Conservation (phyloP, 768 basidiomycete genomes). For the Mrakia frigida region DNA sequence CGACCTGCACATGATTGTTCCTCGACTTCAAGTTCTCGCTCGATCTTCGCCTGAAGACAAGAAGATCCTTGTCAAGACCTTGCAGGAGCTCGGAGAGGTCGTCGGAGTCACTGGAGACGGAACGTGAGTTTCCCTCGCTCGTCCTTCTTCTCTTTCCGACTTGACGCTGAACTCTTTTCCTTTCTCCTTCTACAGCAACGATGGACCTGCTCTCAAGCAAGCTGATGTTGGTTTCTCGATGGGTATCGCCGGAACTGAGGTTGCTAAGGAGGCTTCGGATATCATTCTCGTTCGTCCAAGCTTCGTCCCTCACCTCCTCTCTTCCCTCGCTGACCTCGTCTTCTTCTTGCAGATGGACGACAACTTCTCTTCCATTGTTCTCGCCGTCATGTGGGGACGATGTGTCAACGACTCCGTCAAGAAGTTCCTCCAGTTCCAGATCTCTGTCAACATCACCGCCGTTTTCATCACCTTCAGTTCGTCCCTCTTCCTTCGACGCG, state of each 20-base stretch:
- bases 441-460: constrained; percentile 87
- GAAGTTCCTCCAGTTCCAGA: constrained; percentile 66
- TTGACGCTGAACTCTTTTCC: not conserved
- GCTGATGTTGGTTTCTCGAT: constrained; percentile 94
- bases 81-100: constrained; percentile 79
- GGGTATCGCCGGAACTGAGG: constrained; percentile 94
- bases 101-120: constrained; percentile 97
- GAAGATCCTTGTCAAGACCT: constrained; percentile 80
- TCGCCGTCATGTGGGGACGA: constrained; percentile 98
- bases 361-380: constrained; percentile 81
- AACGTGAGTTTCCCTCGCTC: constrained; percentile 41
- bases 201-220: constrained; percentile 90
- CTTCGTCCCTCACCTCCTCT: not conserved
- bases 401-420: constrained; percentile 96
- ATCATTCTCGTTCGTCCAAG: constrained; percentile 72
- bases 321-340: not conserved
- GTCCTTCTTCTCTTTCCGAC: not conserved
- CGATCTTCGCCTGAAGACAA: constrained; percentile 98
- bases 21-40: constrained; percentile 90
- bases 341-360: constrained; percentile 38
- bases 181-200: constrained; percentile 56
- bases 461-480: constrained; percentile 66
- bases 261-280: constrained; percentile 97
- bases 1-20: constrained; percentile 76
- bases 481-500: not conserved